phyloP scores from a whole-genome alignment of 208 protist genomes.

The Trypanosoma caninum region DNA sequence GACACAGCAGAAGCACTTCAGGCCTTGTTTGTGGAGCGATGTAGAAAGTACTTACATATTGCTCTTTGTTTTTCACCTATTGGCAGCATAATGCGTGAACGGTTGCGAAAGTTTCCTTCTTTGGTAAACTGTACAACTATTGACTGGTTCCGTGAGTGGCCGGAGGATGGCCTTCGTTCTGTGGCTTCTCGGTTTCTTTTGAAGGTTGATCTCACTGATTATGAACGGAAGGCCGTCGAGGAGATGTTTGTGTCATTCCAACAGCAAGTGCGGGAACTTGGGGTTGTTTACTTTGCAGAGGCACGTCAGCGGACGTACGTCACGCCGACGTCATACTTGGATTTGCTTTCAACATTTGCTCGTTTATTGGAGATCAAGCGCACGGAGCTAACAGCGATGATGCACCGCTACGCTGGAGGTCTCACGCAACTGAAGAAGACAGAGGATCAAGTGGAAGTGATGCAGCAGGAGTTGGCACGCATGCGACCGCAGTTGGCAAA shows the following conservation, averaged over 20 bases:
- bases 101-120: slow-evolving; percentile 96
- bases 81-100: slow-evolving; percentile 92
- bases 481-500: slow-evolving; percentile 91
- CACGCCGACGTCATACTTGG: slow-evolving; percentile 96
- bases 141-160: slow-evolving; percentile 98
- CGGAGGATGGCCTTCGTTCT: slow-evolving; percentile 91
- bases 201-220: slow-evolving; percentile 75
- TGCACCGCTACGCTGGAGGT: slow-evolving; percentile 87
- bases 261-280: slow-evolving; percentile 83
- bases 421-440: slow-evolving; percentile 88
- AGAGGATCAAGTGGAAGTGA: slow-evolving; percentile 94
- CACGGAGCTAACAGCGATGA: slow-evolving; percentile 78
- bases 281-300: slow-evolving; percentile 83
- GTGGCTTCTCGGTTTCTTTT: slow-evolving; percentile 89
- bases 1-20: slow-evolving; percentile 86
- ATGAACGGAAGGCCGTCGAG: slow-evolving; percentile 57
- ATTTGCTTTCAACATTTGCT: slow-evolving; percentile 92
- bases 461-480: slow-evolving; percentile 89
- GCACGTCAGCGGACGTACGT: slow-evolving; percentile 92
- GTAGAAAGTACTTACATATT: slow-evolving; percentile 94
- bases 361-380: slow-evolving; percentile 85
- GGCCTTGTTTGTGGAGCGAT: slow-evolving; percentile 91
- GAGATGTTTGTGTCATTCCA: slow-evolving; percentile 93
- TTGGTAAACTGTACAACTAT: slow-evolving; percentile 98
- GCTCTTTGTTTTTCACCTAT: slow-evolving; percentile 97